Evolutionary conservation across 257 asterid genomes (phyloP).

Genomic region (Fraxinus cuspidata): DNA sequence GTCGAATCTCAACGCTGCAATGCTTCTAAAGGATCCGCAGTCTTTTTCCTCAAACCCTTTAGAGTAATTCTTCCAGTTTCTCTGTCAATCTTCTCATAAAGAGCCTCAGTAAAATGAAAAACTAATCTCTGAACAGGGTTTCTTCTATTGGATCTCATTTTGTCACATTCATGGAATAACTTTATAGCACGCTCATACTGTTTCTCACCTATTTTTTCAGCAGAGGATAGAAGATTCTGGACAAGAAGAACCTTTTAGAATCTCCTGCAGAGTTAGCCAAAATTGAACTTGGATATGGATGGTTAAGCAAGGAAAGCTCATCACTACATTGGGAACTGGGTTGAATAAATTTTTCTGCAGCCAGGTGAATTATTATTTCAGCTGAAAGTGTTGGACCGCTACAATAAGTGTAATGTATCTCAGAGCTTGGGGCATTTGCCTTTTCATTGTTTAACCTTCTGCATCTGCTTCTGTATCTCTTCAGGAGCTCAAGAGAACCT

Average conservation of each 20-base stretch:
- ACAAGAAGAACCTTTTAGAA: conserved; percentile 35
- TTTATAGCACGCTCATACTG: conserved; percentile 22
- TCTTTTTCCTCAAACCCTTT: conserved; percentile 19
- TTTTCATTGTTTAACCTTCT: conserved; percentile 37
- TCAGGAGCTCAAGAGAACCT: conserved; percentile 46
- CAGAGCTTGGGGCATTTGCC: conserved; percentile 18
- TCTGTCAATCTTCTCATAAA: conserved; percentile 31
- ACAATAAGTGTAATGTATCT: not conserved
- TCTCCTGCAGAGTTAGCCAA: conserved; percentile 29
- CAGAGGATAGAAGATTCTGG: conserved; percentile 35
- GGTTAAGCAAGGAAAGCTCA: conserved; percentile 29
- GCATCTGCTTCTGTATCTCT: conserved; percentile 41
- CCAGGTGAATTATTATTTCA: conserved; percentile 36
- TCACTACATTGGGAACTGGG: conserved; percentile 15
- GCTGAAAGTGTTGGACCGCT: conserved; percentile 1
- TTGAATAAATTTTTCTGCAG: conserved; percentile 43
- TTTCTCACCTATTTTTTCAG: conserved; percentile 39
- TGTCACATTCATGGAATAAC: not conserved
- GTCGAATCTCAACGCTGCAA: not conserved
- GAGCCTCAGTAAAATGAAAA: conserved; percentile 33
- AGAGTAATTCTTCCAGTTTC: conserved; percentile 25
- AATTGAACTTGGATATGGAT: conserved; percentile 24
- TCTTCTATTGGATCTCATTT: not conserved
- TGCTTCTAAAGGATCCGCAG: not conserved
- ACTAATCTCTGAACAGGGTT: conserved; percentile 18